phyloP scores from a whole-genome alignment of 805 yeast genomes.

The Candida boidinii region DNA sequence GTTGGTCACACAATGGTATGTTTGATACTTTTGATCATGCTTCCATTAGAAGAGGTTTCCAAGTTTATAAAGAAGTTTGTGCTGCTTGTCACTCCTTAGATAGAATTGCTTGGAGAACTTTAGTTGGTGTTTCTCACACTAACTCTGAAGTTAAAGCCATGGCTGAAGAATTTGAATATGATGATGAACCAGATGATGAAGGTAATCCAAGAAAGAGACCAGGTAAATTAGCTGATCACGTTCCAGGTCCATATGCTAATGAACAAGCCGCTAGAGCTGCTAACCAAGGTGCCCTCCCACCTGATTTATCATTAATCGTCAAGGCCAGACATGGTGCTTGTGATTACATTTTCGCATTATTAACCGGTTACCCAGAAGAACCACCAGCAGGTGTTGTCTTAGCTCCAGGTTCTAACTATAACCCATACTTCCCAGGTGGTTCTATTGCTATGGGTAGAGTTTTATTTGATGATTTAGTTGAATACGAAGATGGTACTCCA shows the following conservation, averaged over 20 bases:
- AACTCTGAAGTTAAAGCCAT: constrained; percentile 82
- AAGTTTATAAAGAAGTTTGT: constrained; percentile 97
- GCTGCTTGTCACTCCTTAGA: constrained; percentile 97
- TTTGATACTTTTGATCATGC: constrained; percentile 88
- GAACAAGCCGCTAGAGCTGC: constrained; percentile 99
- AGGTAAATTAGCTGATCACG: constrained; percentile 92
- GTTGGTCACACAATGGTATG: constrained; percentile 94
- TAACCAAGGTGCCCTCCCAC: constrained; percentile 98
- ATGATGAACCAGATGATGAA: constrained; percentile 92
- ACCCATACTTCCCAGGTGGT: constrained; percentile 99
- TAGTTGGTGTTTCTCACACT: constrained; percentile 95
- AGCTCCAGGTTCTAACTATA: constrained; percentile 94
- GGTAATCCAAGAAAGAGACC: constrained; percentile 97
- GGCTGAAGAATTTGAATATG: constrained; percentile 96
- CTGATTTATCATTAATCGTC: constrained; percentile 90
- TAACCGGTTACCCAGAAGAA: constrained; percentile 98
- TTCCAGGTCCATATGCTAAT: constrained; percentile 93
- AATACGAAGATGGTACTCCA: constrained; percentile 98
- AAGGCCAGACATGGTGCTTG: constrained; percentile 98
- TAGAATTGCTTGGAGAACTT: constrained; percentile 96
- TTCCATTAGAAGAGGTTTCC: constrained; percentile 97
- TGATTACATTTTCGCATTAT: constrained; percentile 88
- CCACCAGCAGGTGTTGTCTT: constrained; percentile 95
- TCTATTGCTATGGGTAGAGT: constrained; percentile 99
- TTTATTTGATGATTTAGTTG: constrained; percentile 92